Conservation (phyloP, 1,284 basidiomycete genomes). For the Anthracocystis panici-leucophaei region DNA sequence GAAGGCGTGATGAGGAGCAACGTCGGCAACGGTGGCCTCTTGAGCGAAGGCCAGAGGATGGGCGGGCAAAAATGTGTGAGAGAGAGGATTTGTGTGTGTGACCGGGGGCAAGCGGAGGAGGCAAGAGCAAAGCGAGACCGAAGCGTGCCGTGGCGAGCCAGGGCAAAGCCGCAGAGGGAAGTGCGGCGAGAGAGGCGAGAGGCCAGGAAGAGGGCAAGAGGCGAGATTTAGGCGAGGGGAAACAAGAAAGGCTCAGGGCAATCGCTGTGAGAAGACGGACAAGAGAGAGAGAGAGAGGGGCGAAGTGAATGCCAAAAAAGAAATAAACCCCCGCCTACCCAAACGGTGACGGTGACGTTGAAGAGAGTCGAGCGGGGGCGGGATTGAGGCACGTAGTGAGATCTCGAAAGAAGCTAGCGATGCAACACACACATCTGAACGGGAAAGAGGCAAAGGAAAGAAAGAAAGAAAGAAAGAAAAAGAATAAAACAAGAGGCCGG, state of each 20-base stretch:
- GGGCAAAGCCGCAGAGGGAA: background rate
- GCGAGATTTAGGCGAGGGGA: slow-evolving; percentile 9
- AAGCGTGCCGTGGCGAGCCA: slow-evolving; percentile 26
- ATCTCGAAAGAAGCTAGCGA: slow-evolving; percentile 3
- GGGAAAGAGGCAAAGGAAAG: background rate
- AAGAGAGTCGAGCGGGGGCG: background rate
- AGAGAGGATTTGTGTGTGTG: background rate
- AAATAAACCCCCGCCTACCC: slow-evolving; percentile 1
- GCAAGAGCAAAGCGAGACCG: slow-evolving; percentile 2
- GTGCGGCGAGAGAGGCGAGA: slow-evolving; percentile 1
- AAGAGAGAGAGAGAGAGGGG: slow-evolving; percentile 2
- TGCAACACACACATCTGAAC: background rate
- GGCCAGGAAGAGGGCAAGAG: slow-evolving; percentile 1
- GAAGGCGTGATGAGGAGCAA: background rate
- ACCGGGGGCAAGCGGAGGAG: slow-evolving; percentile 18
- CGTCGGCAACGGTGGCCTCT: too few relatives aligned
- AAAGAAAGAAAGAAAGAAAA: background rate
- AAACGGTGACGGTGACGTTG: slow-evolving; percentile 10
- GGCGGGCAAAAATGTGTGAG: background rate
- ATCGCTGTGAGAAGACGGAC: too few relatives aligned
- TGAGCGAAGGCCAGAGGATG: background rate
- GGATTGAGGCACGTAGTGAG: slow-evolving; percentile 8
- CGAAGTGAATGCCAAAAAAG: too few relatives aligned
- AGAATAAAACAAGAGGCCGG: slow-evolving; percentile 12
- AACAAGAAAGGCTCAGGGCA: slow-evolving; percentile 1